Base-by-base conservation (phyloP, 176 grass and related monocot genomes). In the Eleusine indica region DNA sequence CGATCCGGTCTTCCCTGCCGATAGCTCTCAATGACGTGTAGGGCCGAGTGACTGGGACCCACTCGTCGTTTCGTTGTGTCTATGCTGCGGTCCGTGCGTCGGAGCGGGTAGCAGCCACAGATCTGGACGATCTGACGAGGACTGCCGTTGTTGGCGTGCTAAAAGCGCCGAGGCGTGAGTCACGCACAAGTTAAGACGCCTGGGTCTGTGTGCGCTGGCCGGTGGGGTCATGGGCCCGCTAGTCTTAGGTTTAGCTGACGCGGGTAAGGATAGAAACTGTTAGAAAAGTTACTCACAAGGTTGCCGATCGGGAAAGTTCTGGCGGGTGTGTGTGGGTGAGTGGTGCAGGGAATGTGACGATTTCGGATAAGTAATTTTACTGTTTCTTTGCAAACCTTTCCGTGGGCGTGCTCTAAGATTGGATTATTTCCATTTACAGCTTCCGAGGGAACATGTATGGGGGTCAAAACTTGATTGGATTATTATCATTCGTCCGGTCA, bases 291-390 rank as follows among this genome's bases (percentile, higher is more conserved):
- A 21, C 57, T 9, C 8, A 0, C 3, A 2, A 41, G 69, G 40
- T 17, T 79, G 28, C 61, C 10, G 22, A 64, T 82, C 3, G 86
- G 15, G 92, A 91, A 87, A 51, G 82, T 91, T 87, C 84, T 7
- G 69, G 43, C 2, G 40, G 39, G 51, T 9, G 75, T 56, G 85
- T 72, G 13, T 54, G 57, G 76, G 76, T 80, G 58, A 9, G 79
- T 78, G 68, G 79, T 83, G 84, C 74, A 68, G 74, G 4, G 66
- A 74, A 86, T 78, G 80, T 86, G 84, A 29, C 21, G 9, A 71
- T 32, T 81, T 4, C 42, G 58, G 86, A 87, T 62, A 87, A 19
- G 78, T 37, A 74, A 74, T 52, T 25, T 57, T 71, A 70, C 4
- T 71, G 11, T 2, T 70, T 37, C 47, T 72, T 1, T 19, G 3